These are phyloP conservation scores for Lathyrus oleraceus DNA, from an alignment of 306 rosid genomes.

Conservation along the genomic window DNA sequence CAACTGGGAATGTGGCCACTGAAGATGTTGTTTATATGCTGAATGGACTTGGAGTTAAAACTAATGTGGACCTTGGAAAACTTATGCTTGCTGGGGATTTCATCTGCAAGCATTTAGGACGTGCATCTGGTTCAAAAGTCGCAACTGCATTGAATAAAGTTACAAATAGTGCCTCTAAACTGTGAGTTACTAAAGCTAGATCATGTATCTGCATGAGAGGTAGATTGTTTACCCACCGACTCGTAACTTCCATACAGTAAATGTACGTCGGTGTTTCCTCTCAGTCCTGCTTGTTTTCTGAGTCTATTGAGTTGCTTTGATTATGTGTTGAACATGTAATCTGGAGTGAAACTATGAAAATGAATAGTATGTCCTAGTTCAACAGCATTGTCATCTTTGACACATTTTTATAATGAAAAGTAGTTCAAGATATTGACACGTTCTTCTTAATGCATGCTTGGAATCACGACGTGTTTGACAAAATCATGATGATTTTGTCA, in stretches of 20 bases:
- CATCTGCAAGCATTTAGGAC: conserved; percentile 78
- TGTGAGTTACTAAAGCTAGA: conserved; percentile 49
- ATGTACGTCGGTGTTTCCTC: conserved; percentile 9
- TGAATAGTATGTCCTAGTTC: neutral
- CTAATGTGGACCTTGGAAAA: conserved; percentile 67
- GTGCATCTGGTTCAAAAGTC: conserved; percentile 71
- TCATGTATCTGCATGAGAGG: conserved; percentile 14
- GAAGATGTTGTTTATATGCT: conserved; percentile 95
- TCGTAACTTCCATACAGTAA: neutral
- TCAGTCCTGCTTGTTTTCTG: conserved; percentile 29
- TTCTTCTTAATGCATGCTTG: neutral
- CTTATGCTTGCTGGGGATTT: conserved; percentile 82
- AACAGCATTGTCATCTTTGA: conserved; percentile 24
- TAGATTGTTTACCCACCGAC: conserved; percentile 19
- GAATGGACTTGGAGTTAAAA: conserved; percentile 75
- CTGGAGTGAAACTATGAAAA: conserved; percentile 3
- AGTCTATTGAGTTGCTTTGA: conserved; percentile 16
- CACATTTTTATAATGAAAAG: conserved; percentile 20
- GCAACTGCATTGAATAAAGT: conserved; percentile 69
- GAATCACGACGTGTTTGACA: too few species aligned
- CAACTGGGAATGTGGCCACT: conserved; percentile 89
- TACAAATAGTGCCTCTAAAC: conserved; percentile 57
- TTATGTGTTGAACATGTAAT: conserved; percentile 28
- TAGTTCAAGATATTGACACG: neutral
- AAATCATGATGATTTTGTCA: too few species aligned